Evolutionary conservation across 768 basidiomycete genomes (phyloP).

Genomic region (Psilocybe azurescens): DNA sequence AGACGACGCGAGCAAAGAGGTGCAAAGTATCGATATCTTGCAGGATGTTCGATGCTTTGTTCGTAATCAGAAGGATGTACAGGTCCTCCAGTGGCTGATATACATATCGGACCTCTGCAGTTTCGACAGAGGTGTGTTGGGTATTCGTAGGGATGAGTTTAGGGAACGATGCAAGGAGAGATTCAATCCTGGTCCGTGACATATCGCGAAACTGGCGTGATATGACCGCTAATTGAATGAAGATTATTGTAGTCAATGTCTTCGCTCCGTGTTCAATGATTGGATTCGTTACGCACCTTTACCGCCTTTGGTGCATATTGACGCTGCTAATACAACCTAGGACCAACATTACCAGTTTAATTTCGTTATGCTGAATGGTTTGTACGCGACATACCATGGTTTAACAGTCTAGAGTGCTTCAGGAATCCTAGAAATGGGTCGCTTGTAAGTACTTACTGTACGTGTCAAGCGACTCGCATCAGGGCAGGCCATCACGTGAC

Average conservation of each 20-base stretch:
- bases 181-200: slow-evolving; percentile 91
- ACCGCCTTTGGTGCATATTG: slow-evolving; percentile 93
- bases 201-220: slow-evolving; percentile 97
- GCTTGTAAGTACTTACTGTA: slow-evolving; percentile 16
- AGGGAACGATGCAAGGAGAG: slow-evolving; percentile 94
- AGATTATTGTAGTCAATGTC: background rate
- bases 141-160: slow-evolving; percentile 95
- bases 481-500: slow-evolving; percentile 29
- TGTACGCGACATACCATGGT: slow-evolving; percentile 14
- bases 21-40: slow-evolving; percentile 98
- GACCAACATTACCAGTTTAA: background rate
- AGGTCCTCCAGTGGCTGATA: slow-evolving; percentile 97
- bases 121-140: slow-evolving; percentile 97
- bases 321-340: slow-evolving; percentile 91
- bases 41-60: slow-evolving; percentile 98
- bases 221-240: slow-evolving; percentile 73
- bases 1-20: slow-evolving; percentile 92
- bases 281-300: slow-evolving; percentile 64
- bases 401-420: background rate
- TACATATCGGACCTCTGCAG: slow-evolving; percentile 93
- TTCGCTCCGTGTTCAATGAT: background rate
- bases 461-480: slow-evolving; percentile 26
- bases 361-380: background rate
- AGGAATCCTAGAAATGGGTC: background rate
- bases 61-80: slow-evolving; percentile 96